A percentile compares a stretch with the other conserved stretches of the same genome.
Conservation (phyloP, 2,329 filamentous ascomycete species). For the Mycosphaerella sp. region DNA sequence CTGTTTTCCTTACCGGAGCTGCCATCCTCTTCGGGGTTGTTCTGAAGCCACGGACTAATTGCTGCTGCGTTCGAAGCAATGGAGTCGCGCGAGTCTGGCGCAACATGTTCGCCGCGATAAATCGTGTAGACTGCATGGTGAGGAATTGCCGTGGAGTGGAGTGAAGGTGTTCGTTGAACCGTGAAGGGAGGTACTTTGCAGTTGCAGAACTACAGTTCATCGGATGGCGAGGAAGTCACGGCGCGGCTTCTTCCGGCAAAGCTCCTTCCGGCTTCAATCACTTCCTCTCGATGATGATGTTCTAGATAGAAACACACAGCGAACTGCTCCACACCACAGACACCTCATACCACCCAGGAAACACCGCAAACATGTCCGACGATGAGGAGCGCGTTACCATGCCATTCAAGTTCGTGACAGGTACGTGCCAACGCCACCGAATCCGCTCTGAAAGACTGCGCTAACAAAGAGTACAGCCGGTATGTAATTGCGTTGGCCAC, state of each 20-base stretch:
- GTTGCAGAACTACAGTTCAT: neutral
- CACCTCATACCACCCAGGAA: slow-evolving; percentile 16
- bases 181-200: neutral
- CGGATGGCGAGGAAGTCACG: neutral
- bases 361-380: slow-evolving; percentile 74
- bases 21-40: slow-evolving; percentile 29
- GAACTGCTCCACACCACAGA: slow-evolving; percentile 11
- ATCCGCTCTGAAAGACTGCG: slow-evolving; percentile 8
- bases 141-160: slow-evolving; percentile 28
- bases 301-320: slow-evolving; percentile 15
- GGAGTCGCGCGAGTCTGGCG: slow-evolving; percentile 36
- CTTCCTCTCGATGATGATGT: slow-evolving; percentile 12
- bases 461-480: slow-evolving; percentile 30
- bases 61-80: slow-evolving; percentile 30
- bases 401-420: slow-evolving; percentile 99
- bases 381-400: slow-evolving; percentile 87
- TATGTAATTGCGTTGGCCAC: slow-evolving; percentile 23
- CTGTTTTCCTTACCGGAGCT: slow-evolving; percentile 30
- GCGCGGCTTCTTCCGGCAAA: slow-evolving; percentile 6
- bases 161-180: neutral
- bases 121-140: slow-evolving; percentile 38
- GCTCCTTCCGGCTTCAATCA: neutral
- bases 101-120: slow-evolving; percentile 37
- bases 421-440: slow-evolving; percentile 50
- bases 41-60: slow-evolving; percentile 25